phyloP scores from a whole-genome alignment of 2,329 filamentous ascomycete genomes.

The Botryotinia narcissicola region DNA sequence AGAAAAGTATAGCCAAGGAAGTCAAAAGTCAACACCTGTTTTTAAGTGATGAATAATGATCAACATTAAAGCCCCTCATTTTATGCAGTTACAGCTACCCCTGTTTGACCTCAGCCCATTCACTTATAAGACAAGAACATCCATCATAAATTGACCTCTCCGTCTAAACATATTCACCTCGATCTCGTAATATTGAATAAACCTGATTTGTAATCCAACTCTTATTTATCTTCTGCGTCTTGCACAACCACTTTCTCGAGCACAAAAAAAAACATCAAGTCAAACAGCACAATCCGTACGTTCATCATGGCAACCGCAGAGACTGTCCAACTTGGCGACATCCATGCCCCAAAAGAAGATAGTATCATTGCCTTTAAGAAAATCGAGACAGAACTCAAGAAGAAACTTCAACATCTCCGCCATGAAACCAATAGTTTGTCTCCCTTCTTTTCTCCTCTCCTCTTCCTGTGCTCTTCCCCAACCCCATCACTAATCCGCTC shows the following conservation, averaged over 20 bases:
- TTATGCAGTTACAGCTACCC: constrained; percentile 7
- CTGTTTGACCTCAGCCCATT: constrained; percentile 12
- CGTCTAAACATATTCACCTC: background rate
- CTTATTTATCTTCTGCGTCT: too few relatives aligned
- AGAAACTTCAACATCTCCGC: constrained; percentile 49
- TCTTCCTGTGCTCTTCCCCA: background rate
- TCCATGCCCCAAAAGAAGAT: constrained; percentile 47
- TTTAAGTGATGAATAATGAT: constrained; percentile 6
- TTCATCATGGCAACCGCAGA: constrained; percentile 42
- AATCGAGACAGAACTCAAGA: constrained; percentile 52
- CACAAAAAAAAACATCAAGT: background rate
- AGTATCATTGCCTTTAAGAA: constrained; percentile 50
- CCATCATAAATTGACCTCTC: background rate
- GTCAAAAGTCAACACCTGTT: constrained; percentile 7
- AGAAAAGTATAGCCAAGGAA: background rate
- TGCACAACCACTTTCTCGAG: background rate
- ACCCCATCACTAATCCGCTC: background rate
- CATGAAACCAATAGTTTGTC: constrained; percentile 46
- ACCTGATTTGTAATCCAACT: background rate
- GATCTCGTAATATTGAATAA: background rate
- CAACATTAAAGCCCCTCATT: constrained; percentile 6
- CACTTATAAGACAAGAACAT: background rate
- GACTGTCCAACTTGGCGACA: constrained; percentile 49
- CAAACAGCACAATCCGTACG: constrained; percentile 2
- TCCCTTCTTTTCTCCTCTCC: background rate